Evolutionary conservation across 1,284 basidiomycete genomes (phyloP), one percentile per base, ranked within the genome.

Genomic region (Trichosporon inkin): DNA sequence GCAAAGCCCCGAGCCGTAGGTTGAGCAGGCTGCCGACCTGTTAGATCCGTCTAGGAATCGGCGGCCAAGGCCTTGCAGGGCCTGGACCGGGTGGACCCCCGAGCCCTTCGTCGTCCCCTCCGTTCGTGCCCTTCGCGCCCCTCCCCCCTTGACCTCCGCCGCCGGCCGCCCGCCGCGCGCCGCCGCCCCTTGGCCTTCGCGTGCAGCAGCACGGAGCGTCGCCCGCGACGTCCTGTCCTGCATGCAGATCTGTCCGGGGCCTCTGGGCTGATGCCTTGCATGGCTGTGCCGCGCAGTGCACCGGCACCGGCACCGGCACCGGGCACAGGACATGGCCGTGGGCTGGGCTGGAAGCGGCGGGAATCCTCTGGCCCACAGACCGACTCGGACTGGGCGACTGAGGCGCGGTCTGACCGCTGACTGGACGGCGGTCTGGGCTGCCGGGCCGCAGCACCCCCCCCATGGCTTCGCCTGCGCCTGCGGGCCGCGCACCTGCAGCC

Each of bases 21-120:
- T 32, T 32, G 28, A 32, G 28, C 28, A 32, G 28, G 4, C 28
- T 32, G 28, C 28, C 28, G 28, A 32, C 28, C 28, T 32, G 28
- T 32, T 32, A 32, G 28, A 32, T 32, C 28, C 28, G 28, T 8
- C 44, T 7, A 49, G 44, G 44, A 49, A 32, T 49, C 44, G 44
- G 44, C 44, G 44, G 44, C 44, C 44, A 49, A 49, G 44, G 44
- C 44, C 41, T 47, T 8, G 41, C 24, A 49, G 28, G 44, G 44
- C 44, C 44, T 49, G 44, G 44, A 49, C 44, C 44, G 44, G 44
- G 28, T 28, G 44, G 44, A 49, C 44, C 44, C 44, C 44, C 14
- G 44, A 16, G 22, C 38, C 38, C 44, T 49, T 49, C 44, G 44
- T 32, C 44, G 44, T 28, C 44, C 28, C 44, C 44, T 49, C 28